Evolutionary conservation across 768 basidiomycete genomes (phyloP).

Genomic region (Pseudohyphozyma bogoriensis): DNA sequence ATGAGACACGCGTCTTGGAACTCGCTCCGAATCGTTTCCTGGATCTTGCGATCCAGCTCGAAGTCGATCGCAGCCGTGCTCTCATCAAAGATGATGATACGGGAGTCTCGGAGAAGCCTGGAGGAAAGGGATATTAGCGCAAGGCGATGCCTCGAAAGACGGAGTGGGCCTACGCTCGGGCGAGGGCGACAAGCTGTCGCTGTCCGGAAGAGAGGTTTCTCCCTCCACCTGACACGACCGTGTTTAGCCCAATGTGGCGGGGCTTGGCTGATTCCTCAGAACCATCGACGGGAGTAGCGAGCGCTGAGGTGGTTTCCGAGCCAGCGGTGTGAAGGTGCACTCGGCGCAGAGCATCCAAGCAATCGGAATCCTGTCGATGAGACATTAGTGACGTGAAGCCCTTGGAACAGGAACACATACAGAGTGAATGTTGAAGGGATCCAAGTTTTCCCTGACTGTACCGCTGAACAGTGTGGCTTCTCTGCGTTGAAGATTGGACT

Average conservation of each 20-base stretch:
- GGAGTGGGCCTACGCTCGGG: conserved; percentile 37
- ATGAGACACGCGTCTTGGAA: conserved; percentile 39
- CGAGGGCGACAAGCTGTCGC: conserved; percentile 42
- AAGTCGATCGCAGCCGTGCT: conserved; percentile 39
- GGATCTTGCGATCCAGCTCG: conserved; percentile 35
- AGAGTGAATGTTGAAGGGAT: conserved; percentile 17
- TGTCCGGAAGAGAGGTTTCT: conserved; percentile 41
- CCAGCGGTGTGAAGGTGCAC: conserved; percentile 4
- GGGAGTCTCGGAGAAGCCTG: conserved; percentile 36
- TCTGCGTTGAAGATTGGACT: not conserved
- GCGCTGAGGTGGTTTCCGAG: not conserved
- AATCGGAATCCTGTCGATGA: conserved; percentile 2
- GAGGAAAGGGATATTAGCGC: too few species aligned
- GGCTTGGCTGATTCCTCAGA: not conserved
- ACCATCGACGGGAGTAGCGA: not conserved
- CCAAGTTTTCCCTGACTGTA: conserved; percentile 12
- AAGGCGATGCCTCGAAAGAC: conserved; percentile 7
- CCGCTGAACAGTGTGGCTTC: conserved; percentile 17
- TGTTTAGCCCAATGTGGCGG: not conserved
- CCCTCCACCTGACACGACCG: conserved; percentile 36
- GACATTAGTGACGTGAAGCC: too few species aligned
- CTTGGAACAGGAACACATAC: not conserved
- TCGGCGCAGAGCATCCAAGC: not conserved
- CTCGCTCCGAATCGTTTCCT: conserved; percentile 37
- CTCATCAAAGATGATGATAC: conserved; percentile 42